Evolutionary conservation across 2,329 filamentous ascomycete species (phyloP), one percentile per base, ranked within the genome.

Genomic region (Fusarium pseudograminearum): DNA sequence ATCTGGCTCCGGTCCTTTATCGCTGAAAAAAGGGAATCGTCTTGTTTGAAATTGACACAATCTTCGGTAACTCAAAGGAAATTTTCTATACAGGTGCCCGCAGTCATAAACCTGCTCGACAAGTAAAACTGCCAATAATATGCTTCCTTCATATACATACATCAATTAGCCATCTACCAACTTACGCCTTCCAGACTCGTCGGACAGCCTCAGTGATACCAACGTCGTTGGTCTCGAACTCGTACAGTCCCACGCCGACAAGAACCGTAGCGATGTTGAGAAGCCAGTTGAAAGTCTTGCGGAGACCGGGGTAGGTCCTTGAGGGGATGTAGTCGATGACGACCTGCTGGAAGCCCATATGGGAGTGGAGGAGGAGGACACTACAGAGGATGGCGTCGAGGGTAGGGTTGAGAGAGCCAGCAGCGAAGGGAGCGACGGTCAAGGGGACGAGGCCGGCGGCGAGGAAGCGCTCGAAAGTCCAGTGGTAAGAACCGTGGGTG

Each of bases 211-310:
- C 95, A 11, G 94, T 97, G 64, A 99, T 81, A 72, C 96, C 96
- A 54, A 99, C 93, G 74, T 99, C 96, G 78, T 98, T 98, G 33
- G 96, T 99, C 90, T 99, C 96, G 76, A 98, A 98, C 82, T 98
- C 95, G 83, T 99, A 99, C 77, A 98, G 86, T 61, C 94, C 94
- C 71, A 97, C 86, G 52, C 92, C 94, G 68, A 94, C 93, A 54
- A 93, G 84, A 61, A 95, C 85, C 14, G 97, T 98, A 64, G 88
- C 90, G 46, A 86, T 82, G 77, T 94, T 94, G 69, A 98, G 88
- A 38, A 86, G 84, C 94, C 94, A 98, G 80, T 87, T 88, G 78
- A 90, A 85, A n/a, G 84, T 57, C 77, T 88, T 90, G 79, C 89
- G 88, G 65, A 88, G 81, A 71, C 86, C 88, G 52, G 94, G 93